Base-by-base conservation (phyloP, 306 rosid species). In the Cicer pinnatifidum region DNA sequence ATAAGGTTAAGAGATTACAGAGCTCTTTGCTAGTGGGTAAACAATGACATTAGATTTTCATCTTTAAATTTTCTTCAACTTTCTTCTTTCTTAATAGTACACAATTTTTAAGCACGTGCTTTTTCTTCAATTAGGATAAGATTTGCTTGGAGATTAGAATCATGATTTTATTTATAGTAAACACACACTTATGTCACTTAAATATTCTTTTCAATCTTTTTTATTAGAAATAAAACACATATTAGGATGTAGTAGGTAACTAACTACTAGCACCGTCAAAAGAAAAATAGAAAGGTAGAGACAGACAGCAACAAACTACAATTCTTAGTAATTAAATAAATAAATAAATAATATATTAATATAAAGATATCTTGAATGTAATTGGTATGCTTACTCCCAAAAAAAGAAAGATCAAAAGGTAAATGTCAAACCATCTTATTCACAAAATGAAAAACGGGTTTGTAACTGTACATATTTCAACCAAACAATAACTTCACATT, bases 91-190 rank as follows among this genome's bases (percentile, higher is more conserved):
- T 53, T 3, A 57, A 67, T 41, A 17, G 39, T 52, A 35, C 46
- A 63, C 45, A 39, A 57, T 69, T 76, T 75, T 77, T 52, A 69
- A 50, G 76, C 77, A 81, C 81, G 73, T 77, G 83, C 64, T 73
- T 41, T 44, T 37, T 6, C 37, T 63, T 71, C 60, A 20, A 48
- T 40, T 1, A 9, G 63, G 64, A 77, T 60, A 47, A 50, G 64
- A 77, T 69, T 37, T 67, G 59, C 19, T 66, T 53, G 11, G 16
- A 52, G 59, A 53, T 5, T 11, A 43, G 47, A 44, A 67, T 40
- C 65, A 64, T n/a, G 16, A 52, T 37, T 61, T 38, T 37, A 19
- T 48, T 61, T 38, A 46, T 4, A 35, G 48, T 39, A 20, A 38
- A 8, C 19, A 12, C 11, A 11, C 53, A 38, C 47, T 60, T 61